These are phyloP conservation scores for Penicillium sp. DNA, from an alignment of 2,329 filamentous ascomycete species.

Conservation along the genomic window DNA sequence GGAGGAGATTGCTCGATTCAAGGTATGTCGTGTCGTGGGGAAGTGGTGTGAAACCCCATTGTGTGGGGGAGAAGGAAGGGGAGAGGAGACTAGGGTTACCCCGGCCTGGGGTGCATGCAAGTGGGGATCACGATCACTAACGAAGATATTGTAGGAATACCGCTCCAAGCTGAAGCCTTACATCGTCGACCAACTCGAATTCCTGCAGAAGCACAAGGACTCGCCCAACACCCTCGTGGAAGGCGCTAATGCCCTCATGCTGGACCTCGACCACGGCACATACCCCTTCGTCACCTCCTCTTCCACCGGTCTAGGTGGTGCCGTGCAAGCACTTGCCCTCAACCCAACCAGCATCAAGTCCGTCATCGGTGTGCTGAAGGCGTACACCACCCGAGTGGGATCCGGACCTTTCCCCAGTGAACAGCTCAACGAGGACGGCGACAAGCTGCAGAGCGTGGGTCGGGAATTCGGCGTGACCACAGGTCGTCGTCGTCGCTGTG, in stretches of 20 bases:
- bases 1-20: constrained; percentile 62
- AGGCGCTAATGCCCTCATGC: constrained; percentile 67
- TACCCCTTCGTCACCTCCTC: constrained; percentile 57
- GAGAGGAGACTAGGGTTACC: background rate
- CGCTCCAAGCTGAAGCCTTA: constrained; percentile 42
- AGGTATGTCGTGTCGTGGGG: constrained; percentile 43
- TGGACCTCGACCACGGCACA: constrained; percentile 60
- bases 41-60: background rate
- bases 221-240: constrained; percentile 63
- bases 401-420: constrained; percentile 68
- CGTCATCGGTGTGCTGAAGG: constrained; percentile 67
- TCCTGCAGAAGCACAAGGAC: constrained; percentile 60
- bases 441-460: constrained; percentile 61
- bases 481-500: constrained; percentile 65
- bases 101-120: background rate
- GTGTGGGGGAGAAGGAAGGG: background rate
- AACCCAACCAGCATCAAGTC: constrained; percentile 61
- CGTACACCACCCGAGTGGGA: constrained; percentile 65
- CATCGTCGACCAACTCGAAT: constrained; percentile 53
- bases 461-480: constrained; percentile 63
- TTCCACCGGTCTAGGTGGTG: constrained; percentile 52
- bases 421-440: constrained; percentile 60
- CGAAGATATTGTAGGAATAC: constrained; percentile 35
- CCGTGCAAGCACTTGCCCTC: constrained; percentile 63
- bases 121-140: background rate